phyloP scores from a whole-genome alignment of 2,329 filamentous ascomycete species.

The Aschersonia sp. region DNA sequence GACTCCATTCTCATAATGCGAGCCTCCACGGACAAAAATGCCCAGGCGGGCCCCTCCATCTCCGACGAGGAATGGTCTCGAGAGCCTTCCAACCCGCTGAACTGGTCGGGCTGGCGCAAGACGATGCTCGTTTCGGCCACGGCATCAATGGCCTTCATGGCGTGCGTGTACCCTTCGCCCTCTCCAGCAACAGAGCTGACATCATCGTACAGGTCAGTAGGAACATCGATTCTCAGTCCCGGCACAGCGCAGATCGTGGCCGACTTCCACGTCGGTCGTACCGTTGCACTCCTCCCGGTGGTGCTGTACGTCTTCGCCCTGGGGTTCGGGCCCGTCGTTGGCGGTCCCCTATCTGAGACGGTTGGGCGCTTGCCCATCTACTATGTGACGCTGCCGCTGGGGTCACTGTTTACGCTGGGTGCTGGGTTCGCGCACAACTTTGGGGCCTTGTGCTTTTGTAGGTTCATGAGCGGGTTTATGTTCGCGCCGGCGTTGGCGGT shows the following conservation, averaged over 20 bases:
- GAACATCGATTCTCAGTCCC: constrained; percentile 38
- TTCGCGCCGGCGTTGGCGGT: constrained; percentile 34
- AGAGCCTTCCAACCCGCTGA: constrained; percentile 26
- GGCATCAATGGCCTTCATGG: constrained; percentile 23
- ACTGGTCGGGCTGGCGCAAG: constrained; percentile 31
- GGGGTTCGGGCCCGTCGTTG: constrained; percentile 42
- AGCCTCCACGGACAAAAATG: background rate
- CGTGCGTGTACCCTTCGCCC: constrained; percentile 12
- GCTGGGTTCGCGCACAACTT: constrained; percentile 36
- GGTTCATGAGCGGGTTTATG: constrained; percentile 42
- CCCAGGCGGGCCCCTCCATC: background rate
- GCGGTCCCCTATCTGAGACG: constrained; percentile 44
- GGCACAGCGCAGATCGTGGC: constrained; percentile 28
- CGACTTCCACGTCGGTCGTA: constrained; percentile 39
- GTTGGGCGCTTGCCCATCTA: constrained; percentile 41
- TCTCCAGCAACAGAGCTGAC: background rate
- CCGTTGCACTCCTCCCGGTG: constrained; percentile 42
- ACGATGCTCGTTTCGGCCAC: constrained; percentile 21
- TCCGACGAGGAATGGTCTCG: constrained; percentile 15
- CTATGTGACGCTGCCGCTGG: constrained; percentile 26
- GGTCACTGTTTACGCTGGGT: constrained; percentile 41
- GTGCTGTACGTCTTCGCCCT: constrained; percentile 47
- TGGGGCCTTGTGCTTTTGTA: constrained; percentile 32
- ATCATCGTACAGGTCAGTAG: constrained; percentile 27
- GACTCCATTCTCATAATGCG: background rate